phyloP scores from a whole-genome alignment of 768 basidiomycete species.

The Boletus fagicola region DNA sequence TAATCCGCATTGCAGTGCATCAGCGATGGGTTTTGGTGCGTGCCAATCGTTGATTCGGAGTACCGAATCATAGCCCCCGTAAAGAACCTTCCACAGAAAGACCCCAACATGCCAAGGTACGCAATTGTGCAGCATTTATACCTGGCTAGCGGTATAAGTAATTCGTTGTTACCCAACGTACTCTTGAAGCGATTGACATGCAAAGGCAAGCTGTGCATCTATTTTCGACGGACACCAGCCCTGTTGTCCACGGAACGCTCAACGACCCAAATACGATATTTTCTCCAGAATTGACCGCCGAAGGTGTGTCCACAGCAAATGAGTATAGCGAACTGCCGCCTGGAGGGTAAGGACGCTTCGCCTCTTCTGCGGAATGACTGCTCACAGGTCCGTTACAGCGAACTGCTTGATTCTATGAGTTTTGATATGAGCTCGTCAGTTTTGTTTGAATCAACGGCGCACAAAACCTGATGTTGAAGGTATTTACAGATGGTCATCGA shows the following conservation, averaged over 20 bases:
- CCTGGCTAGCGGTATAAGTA: background rate
- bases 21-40: background rate
- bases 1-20: background rate
- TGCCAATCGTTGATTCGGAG: background rate
- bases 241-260: too few species aligned
- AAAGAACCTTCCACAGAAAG: slow-evolving; percentile 2
- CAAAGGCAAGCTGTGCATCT: background rate
- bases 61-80: background rate
- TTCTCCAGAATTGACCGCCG: background rate
- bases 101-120: slow-evolving; percentile 6
- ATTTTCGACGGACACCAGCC: background rate
- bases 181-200: background rate
- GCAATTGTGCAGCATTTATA: background rate
- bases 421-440: slow-evolving; percentile 8
- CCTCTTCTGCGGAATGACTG: background rate
- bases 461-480: background rate
- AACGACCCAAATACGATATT: too few species aligned
- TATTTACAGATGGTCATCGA: slow-evolving; percentile 2
- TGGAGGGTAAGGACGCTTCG: background rate
- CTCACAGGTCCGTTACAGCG: slow-evolving; percentile 1
- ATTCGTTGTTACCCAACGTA: background rate
- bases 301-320: background rate
- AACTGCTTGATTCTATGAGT: background rate
- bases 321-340: fast-evolving
- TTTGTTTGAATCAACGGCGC: background rate